Evolutionary conservation across 2,329 filamentous ascomycete species (phyloP).

Genomic region (Fusarium abutilonis): DNA sequence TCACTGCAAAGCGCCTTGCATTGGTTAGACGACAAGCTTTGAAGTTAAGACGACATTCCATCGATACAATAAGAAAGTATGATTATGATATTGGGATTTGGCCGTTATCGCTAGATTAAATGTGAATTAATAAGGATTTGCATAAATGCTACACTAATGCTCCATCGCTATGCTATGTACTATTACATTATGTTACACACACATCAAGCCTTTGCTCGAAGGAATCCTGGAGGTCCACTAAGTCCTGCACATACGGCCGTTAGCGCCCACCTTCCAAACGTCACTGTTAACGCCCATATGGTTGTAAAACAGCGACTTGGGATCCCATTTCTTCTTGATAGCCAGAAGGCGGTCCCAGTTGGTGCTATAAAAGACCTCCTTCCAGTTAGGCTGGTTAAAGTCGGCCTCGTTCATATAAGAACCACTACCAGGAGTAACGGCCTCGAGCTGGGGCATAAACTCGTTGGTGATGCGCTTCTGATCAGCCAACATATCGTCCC

Average conservation of each 20-base stretch:
- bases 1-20: too few species aligned
- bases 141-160: not conserved
- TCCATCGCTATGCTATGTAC: not conserved
- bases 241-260: constrained; percentile 38
- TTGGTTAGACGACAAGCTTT: too few species aligned
- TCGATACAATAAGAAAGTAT: too few species aligned
- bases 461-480: constrained; percentile 48
- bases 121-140: not conserved
- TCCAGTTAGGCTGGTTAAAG: constrained; percentile 56
- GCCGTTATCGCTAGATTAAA: too few species aligned
- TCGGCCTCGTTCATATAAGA: constrained; percentile 65
- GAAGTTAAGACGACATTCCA: too few species aligned
- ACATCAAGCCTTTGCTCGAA: not conserved
- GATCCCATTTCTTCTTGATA: constrained; percentile 64
- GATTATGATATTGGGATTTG: too few species aligned
- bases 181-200: not conserved
- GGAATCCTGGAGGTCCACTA: constrained; percentile 30
- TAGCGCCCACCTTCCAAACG: constrained; percentile 49
- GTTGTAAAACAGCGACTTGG: constrained; percentile 58
- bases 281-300: constrained; percentile 62
- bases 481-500: constrained; percentile 46
- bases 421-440: constrained; percentile 54
- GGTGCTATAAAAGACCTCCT: constrained; percentile 57
- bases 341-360: constrained; percentile 56
- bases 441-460: constrained; percentile 43